Evolutionary conservation across 371 early-diverging fungal species (phyloP).

Genomic region (Mortierella sp.): DNA sequence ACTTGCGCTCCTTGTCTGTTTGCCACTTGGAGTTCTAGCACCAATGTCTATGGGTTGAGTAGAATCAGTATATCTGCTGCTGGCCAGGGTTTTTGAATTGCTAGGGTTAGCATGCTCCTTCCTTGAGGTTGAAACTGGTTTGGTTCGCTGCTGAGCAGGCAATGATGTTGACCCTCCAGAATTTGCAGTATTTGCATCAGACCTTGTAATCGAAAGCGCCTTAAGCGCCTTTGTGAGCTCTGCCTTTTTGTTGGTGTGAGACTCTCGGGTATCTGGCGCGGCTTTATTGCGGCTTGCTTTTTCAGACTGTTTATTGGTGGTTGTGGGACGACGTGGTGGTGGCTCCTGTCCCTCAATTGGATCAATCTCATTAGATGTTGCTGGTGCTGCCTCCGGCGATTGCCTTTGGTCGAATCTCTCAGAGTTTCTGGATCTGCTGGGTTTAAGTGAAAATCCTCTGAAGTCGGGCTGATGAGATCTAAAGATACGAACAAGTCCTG

Average conservation of each 20-base stretch:
- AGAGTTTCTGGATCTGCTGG: not conserved
- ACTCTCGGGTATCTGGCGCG: constrained; percentile 7
- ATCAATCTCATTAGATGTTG: not conserved
- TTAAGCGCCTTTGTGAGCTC: constrained; percentile 13
- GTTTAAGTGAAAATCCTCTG: constrained; percentile 36
- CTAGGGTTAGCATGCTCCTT: not conserved
- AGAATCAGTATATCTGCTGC: not conserved
- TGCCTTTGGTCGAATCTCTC: constrained; percentile 4
- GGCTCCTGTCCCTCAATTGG: not conserved
- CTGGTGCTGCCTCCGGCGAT: not conserved
- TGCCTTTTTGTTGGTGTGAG: not conserved
- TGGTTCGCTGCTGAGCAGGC: not conserved
- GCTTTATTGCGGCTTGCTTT: not conserved
- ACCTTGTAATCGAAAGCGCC: constrained; percentile 8
- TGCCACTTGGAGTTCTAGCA: not conserved
- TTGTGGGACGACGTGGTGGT: not conserved
- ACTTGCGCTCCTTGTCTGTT: constrained; percentile 24
- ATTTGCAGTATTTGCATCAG: not conserved
- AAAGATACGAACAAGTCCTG: not conserved
- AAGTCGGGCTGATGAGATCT: constrained; percentile 41
- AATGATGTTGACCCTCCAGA: not conserved
- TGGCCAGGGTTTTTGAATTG: not conserved
- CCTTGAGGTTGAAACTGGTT: not conserved
- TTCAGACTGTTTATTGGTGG: not conserved
- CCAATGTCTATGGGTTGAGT: not conserved